phyloP scores from a whole-genome alignment of 768 basidiomycete species.

The Psilocybe cyanescens region DNA sequence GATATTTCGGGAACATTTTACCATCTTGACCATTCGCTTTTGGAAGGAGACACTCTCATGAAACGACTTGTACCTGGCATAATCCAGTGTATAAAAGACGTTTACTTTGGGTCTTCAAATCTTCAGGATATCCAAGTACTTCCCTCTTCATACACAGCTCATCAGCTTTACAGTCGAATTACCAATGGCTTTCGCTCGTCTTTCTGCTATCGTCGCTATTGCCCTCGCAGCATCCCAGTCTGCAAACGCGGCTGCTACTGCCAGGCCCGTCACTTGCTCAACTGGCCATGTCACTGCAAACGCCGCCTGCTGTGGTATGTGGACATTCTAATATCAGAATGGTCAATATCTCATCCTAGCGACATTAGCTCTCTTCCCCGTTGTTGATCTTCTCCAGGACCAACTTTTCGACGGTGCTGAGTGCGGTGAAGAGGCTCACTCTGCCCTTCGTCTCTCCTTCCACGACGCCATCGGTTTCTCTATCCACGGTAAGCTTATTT shows the following conservation, averaged over 20 bases:
- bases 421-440: conserved; percentile 34
- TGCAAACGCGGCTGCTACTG: conserved; percentile 19
- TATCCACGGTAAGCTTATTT: conserved; percentile 8
- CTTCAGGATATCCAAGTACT: conserved; percentile 20
- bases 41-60: conserved; percentile 5
- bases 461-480: conserved; percentile 27
- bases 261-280: conserved; percentile 26
- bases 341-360: neutral
- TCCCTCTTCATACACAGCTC: conserved; percentile 10
- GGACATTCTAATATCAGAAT: neutral
- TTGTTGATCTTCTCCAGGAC: conserved; percentile 15
- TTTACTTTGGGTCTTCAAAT: neutral
- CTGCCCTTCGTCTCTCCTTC: conserved; percentile 24
- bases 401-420: conserved; percentile 15
- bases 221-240: conserved; percentile 17
- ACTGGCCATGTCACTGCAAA: conserved; percentile 28
- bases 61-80: neutral
- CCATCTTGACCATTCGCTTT: conserved; percentile 6
- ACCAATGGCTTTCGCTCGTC: conserved; percentile 24
- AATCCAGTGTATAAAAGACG: conserved; percentile 18
- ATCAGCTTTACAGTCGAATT: conserved; percentile 9
- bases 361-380: conserved; percentile 20
- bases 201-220: conserved; percentile 20
- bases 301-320: conserved; percentile 27
- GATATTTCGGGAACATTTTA: conserved; percentile 11